phyloP scores from a whole-genome alignment of 208 protist genomes.

The Leishmania tropica region DNA sequence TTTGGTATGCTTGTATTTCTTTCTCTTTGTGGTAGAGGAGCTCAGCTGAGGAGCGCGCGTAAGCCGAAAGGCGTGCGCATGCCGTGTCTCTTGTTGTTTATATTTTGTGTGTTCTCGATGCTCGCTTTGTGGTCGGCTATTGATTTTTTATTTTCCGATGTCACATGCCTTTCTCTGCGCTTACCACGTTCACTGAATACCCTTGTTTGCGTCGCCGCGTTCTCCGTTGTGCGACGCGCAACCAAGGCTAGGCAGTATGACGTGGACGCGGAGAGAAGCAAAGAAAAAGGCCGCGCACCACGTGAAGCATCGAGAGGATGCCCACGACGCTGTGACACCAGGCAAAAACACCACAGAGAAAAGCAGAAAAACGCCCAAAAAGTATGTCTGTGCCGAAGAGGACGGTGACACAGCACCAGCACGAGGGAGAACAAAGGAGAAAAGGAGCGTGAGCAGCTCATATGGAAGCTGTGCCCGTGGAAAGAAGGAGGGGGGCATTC shows the following conservation, averaged over 20 bases:
- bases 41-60: neutral
- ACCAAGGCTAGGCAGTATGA: neutral
- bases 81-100: neutral
- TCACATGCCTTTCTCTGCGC: neutral
- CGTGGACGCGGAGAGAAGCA: neutral
- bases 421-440: neutral
- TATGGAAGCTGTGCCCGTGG: neutral
- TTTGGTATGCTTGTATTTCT: neutral
- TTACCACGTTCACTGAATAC: neutral
- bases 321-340: neutral
- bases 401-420: neutral
- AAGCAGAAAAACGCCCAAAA: neutral
- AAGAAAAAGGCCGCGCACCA: too few species aligned
- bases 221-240: neutral
- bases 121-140: neutral
- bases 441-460: neutral
- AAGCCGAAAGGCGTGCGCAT: neutral
- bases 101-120: neutral
- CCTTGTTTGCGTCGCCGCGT: neutral
- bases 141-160: neutral
- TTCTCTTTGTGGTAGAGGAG: neutral
- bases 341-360: neutral
- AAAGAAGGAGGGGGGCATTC: neutral
- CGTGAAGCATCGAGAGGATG: neutral
- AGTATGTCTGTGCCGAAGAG: neutral